These are phyloP conservation scores for Carex sylvatica DNA, from an alignment of 202 grass and related monocot genomes.

Conservation along the genomic window DNA sequence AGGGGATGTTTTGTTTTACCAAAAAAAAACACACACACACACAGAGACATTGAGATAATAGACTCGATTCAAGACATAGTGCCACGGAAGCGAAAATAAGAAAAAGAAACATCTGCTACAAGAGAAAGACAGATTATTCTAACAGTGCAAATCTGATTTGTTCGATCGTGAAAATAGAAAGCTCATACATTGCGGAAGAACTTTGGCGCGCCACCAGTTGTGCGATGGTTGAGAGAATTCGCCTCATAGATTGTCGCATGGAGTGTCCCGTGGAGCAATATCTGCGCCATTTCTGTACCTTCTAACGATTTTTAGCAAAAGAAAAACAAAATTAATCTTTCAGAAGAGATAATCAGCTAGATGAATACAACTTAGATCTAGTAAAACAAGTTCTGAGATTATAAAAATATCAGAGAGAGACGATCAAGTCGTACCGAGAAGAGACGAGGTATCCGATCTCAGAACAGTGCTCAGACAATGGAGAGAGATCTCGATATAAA, in stretches of 20 bases:
- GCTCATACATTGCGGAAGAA: slow-evolving; percentile 61
- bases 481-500: slow-evolving; percentile 18
- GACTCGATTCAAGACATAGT: background rate
- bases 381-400: too few relatives aligned
- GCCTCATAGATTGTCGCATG: slow-evolving; percentile 75
- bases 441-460: background rate
- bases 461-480: background rate
- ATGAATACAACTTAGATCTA: slow-evolving; percentile 15
- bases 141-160: background rate
- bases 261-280: slow-evolving; percentile 72
- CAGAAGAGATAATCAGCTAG: background rate
- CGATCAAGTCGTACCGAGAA: background rate
- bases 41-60: background rate
- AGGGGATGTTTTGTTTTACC: background rate
- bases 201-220: slow-evolving; percentile 46
- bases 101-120: background rate
- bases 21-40: background rate
- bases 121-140: background rate
- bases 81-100: background rate
- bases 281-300: slow-evolving; percentile 61
- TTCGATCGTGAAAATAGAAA: background rate
- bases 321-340: background rate
- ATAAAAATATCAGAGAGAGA: slow-evolving; percentile 7
- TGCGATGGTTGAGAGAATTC: slow-evolving; percentile 46
- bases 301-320: background rate